Percentiles rank a stretch among this genome's conserved stretches.
Conservation (phyloP, 2,329 filamentous ascomycete genomes). For the Fragosphaeria purpurea region DNA sequence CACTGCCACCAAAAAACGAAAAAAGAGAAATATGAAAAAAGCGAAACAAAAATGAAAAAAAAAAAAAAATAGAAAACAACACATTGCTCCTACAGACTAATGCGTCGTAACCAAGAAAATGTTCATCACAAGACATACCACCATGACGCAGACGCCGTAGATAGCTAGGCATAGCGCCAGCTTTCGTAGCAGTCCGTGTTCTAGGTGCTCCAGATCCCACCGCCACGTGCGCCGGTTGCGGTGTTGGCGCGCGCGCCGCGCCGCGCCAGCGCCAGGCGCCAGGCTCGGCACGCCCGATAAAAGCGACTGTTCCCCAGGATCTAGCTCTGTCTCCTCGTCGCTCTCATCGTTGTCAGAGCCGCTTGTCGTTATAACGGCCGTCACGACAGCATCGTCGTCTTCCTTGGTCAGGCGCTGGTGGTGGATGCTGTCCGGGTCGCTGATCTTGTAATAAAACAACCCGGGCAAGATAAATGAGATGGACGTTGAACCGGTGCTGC, state of each 20-base stretch:
- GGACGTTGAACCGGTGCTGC: slow-evolving; percentile 84
- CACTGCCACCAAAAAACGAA: background rate
- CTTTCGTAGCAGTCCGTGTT: slow-evolving; percentile 56
- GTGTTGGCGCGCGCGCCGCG: slow-evolving; percentile 29
- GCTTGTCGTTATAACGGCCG: slow-evolving; percentile 12
- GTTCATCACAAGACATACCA: slow-evolving; percentile 77
- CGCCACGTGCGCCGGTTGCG: slow-evolving; percentile 48
- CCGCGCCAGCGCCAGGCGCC: slow-evolving; percentile 24
- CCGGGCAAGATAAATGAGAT: slow-evolving; percentile 97
- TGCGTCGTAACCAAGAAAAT: slow-evolving; percentile 63
- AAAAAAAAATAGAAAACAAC: background rate
- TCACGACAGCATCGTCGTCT: slow-evolving; percentile 72
- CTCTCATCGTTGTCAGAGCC: slow-evolving; percentile 27
- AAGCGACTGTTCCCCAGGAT: slow-evolving; percentile 21
- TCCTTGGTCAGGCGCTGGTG: slow-evolving; percentile 85
- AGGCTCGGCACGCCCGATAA: slow-evolving; percentile 36
- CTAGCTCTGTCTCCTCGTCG: slow-evolving; percentile 34
- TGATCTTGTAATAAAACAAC: slow-evolving; percentile 98
- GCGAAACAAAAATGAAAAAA: background rate
- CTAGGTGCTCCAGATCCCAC: slow-evolving; percentile 54
- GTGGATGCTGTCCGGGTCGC: slow-evolving; percentile 72
- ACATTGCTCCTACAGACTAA: slow-evolving; percentile 23
- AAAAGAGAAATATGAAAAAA: background rate
- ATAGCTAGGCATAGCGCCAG: slow-evolving; percentile 65
- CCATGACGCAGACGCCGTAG: slow-evolving; percentile 83